Conservation (phyloP, 345 rosid genomes). For the Psidium friedrichsthalianum region DNA sequence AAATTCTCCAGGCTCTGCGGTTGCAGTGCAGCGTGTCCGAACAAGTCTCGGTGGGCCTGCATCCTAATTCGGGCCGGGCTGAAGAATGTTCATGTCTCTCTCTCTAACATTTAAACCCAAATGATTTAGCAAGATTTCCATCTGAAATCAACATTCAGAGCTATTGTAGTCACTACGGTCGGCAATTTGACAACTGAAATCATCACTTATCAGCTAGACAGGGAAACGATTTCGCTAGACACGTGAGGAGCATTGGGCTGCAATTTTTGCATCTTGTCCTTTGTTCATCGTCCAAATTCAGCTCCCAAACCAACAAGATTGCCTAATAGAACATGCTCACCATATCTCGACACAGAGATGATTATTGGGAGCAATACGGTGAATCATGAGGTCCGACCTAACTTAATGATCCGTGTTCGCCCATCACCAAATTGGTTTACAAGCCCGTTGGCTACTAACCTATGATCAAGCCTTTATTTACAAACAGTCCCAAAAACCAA, state of each 20-base stretch:
- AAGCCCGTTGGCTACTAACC: background rate
- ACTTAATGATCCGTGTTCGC: background rate
- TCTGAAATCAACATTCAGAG: background rate
- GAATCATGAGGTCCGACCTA: background rate
- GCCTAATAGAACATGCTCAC: background rate
- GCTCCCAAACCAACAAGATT: rapidly evolving
- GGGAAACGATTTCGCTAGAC: background rate
- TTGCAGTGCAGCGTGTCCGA: background rate
- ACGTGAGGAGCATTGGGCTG: background rate
- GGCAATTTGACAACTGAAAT: background rate
- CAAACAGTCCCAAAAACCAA: background rate
- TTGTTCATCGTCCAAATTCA: background rate
- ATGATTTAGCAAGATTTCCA: background rate
- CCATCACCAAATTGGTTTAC: background rate
- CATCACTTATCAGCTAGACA: background rate
- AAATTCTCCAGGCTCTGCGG: background rate
- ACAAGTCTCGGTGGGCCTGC: background rate
- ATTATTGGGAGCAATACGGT: background rate
- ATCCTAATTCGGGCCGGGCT: background rate
- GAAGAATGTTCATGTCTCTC: background rate
- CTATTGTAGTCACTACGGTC: background rate
- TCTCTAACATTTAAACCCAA: background rate
- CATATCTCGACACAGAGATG: background rate
- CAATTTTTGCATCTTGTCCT: background rate
- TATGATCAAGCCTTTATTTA: background rate